A percentile compares a stretch with the other conserved stretches of the same genome.
Evolutionary conservation across 2,329 filamentous ascomycete species (phyloP).

Genomic region (Tolypocladium album): DNA sequence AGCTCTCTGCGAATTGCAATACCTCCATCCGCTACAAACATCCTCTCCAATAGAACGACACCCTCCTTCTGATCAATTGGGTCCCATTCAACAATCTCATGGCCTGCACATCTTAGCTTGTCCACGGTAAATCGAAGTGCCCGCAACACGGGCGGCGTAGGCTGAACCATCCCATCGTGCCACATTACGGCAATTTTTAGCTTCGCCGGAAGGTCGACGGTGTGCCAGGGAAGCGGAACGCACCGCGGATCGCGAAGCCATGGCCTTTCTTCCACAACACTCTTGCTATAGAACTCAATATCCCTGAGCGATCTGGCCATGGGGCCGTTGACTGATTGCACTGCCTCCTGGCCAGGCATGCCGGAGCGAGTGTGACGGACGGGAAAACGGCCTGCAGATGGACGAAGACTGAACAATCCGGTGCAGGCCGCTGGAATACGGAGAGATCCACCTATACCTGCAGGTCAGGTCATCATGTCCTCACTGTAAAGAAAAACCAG

Average conservation of each 20-base stretch:
- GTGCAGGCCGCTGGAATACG: constrained; percentile 44
- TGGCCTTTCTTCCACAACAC: constrained; percentile 38
- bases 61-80: constrained; percentile 29
- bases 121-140: constrained; percentile 37
- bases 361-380: constrained; percentile 42
- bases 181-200: constrained; percentile 52
- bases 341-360: constrained; percentile 54
- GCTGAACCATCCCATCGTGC: constrained; percentile 53
- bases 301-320: constrained; percentile 46
- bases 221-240: constrained; percentile 46
- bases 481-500: neutral
- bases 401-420: constrained; percentile 45
- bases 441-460: constrained; percentile 35
- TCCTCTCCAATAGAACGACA: constrained; percentile 23
- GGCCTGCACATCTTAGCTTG: constrained; percentile 31
- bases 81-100: constrained; percentile 43
- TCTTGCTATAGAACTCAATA: constrained; percentile 41
- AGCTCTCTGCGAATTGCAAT: constrained; percentile 26
- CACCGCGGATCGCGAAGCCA: constrained; percentile 49
- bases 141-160: constrained; percentile 53
- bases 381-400: constrained; percentile 49
- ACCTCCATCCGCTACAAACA: constrained; percentile 39
- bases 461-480: neutral
- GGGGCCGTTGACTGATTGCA: constrained; percentile 53
- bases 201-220: constrained; percentile 19